These are phyloP conservation scores for Asterophora parasitica DNA, from an alignment of 768 basidiomycete species.

Conservation along the genomic window DNA sequence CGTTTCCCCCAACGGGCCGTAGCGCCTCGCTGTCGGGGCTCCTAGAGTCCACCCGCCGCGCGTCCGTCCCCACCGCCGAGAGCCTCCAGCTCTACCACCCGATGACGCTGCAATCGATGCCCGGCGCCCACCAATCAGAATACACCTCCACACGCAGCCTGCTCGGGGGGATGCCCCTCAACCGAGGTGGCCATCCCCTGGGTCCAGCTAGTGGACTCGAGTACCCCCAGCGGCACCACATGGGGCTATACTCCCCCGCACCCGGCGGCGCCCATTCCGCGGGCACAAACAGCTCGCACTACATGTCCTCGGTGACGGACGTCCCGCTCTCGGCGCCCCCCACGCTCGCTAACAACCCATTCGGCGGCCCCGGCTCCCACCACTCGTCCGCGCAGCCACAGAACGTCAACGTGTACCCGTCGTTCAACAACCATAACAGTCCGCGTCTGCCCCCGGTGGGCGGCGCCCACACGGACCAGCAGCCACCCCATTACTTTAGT, in stretches of 20 bases:
- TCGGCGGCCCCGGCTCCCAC: constrained; percentile 27
- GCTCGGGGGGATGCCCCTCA: constrained; percentile 38
- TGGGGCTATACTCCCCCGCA: constrained; percentile 31
- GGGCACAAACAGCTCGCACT: constrained; percentile 27
- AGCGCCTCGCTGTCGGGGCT: constrained; percentile 38
- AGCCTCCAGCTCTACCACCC: constrained; percentile 74
- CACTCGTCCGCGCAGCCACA: constrained; percentile 25
- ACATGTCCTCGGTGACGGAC: constrained; percentile 35
- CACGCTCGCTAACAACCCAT: constrained; percentile 42
- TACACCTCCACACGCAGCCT: constrained; percentile 43
- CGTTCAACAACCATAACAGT: constrained; percentile 29
- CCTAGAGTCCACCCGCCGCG: constrained; percentile 46
- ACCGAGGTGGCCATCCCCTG: constrained; percentile 27
- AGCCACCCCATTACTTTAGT: constrained; percentile 30
- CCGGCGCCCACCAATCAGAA: constrained; percentile 39
- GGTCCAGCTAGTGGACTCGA: constrained; percentile 32
- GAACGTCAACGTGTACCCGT: constrained; percentile 32
- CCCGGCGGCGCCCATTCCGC: constrained; percentile 39
- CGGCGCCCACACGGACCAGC: constrained; percentile 7
- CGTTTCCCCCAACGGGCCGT: constrained; percentile 55
- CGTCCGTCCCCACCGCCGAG: constrained; percentile 64
- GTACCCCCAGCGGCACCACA: constrained; percentile 35
- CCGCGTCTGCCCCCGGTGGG: constrained; percentile 29
- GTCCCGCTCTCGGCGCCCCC: constrained; percentile 52
- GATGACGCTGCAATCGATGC: constrained; percentile 66